Evolutionary conservation across 2,329 filamentous ascomycete species (phyloP), one percentile per base, ranked within the genome.

Genomic region (Talaromyces sp.): DNA sequence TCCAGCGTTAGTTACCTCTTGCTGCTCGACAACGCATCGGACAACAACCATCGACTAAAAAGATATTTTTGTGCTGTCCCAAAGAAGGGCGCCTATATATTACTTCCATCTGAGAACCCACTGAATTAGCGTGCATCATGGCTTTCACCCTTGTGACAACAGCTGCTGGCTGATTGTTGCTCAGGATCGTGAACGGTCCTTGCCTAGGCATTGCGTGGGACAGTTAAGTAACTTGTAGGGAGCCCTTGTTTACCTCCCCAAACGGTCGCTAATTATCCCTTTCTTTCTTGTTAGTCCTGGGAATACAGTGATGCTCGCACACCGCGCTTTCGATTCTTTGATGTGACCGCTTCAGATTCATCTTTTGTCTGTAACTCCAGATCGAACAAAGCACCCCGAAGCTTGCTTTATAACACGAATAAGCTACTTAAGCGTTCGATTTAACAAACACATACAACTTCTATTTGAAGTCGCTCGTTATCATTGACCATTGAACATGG

Each of bases 401-500:
- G 45, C 45, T 28, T 21, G 28, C 45, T 4, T 5, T 48, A 8
- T 35, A 48, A 17, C 28, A n/a, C 25, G 28, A 48, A 35, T 28
- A 33, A 35, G 19, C 3, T 11, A 19, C 43, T 11, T 11, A 6
- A 46, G 8, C 45, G 13, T 33, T 48, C 28, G 10, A 11, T 31
- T 19, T 45, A 2, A 13, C 21, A 43, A 25, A 22, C 25, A 19
- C n/a, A 19, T 33, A 48, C n/a, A 33, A 33, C 45, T 7, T 33
- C 28, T 10, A 10, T 48, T 35, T 8, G 33, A 31, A 48, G 45
- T 33, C 45, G 15, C 40, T 50, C 28, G 21, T 39, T 22, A 39
- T 3, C 13, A 25, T 21, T n/a, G 21, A 17, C 33, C 41, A 56
- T 22, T 52, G 56, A 52, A 37, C 19, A 60, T 80, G 75, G 6